Base-by-base conservation (phyloP, 208 protist genomes). In the Endotrypanum monterogeii region DNA sequence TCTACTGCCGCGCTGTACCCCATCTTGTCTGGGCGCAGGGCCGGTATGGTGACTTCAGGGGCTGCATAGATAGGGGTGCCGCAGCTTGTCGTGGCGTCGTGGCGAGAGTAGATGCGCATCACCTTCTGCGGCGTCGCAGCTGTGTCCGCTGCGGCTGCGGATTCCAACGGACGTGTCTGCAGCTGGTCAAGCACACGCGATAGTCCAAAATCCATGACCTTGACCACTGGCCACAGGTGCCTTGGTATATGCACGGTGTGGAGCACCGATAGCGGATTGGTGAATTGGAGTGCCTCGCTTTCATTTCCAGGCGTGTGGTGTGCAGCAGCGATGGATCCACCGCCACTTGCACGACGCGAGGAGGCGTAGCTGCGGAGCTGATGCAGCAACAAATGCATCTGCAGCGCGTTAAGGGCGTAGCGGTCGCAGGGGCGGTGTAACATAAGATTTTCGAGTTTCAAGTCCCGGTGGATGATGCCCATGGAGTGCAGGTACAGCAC, bases 381-480 rank as follows among this genome's bases (percentile, higher is more conserved):
- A 32, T 86, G 77, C 35, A 70, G 32, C 50, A 89, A 50, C 76
- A 84, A 54, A 58, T 90, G 72, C 55, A 86, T 71, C 78, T 90
- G 86, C 66, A 87, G 56, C 55, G 74, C 74, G 66, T 71, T 76
- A 35, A 89, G 39, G 14, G 65, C 70, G 41, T 77, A 80, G 32
- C 81, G 71, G 75, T 75, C 71, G 56, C 73, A 82, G 25, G 84
- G 84, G 48, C 75, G 74, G 37, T 82, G 97, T 76, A 99, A 99
- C 86, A 99, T 98, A 30, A 99, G 79, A 73, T 99, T 99, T 73
- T 99, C 98, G 57, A 98, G 98, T 84, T 99, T 99, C 25, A 99
- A 89, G 78, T 99, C 99, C 48, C 99, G 88, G 82, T 99, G 99
- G 89, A 99, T 99, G 70, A 99, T 98, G 41, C 99, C 99, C 71